Evolutionary conservation across 768 basidiomycete species (phyloP), one percentile per base, ranked within the genome.

Genomic region (Mrakia hoshinonis): DNA sequence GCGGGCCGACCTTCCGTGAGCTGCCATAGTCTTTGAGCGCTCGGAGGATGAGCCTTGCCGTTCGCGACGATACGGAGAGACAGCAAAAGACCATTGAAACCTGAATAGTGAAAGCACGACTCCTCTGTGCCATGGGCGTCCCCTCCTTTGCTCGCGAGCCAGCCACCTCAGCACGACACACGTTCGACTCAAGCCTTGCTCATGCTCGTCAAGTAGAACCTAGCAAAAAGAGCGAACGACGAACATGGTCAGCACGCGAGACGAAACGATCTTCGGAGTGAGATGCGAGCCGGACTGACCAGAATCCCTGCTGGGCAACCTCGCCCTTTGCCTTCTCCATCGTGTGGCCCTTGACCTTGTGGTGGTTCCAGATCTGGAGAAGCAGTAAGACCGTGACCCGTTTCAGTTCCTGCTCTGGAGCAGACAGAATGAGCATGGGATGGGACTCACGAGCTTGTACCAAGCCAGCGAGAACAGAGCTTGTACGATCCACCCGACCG

Each of bases 401-500:
- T 9, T 26, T 20, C 38, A 52, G 39, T 36, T 55, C 54, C 34
- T 46, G 31, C 74, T 34, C 70, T 69, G 20, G 68, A 72, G 65
- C 73, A 67, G 1, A 63, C 67, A 69, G 18, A 55, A 1, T 3
- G 54, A 29, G 18, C 34, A 69, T 52, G 13, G 48, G 18, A 62
- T 3, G 49, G 34, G 67, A 60, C 49, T 24, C 20, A 47, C 68
- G 10, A 51, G 36, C 38, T 31, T 69, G 66, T 71, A 47, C 38
- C 60, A 43, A 31, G 63, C 39, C 5, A 43, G 49, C 46, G 63
- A 43, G 47, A 61, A 38, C 12, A 87, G 75, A 26, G 90, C 90
- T 80, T 99, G 92, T 31, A 94, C 69, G 5, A 83, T 83, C 95
- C 95, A 99, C 47, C 92, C 93, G 34, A 87, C 83, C 12, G 90